Conservation (phyloP, 140 eudicot species). For the Stevia rebaudiana region DNA sequence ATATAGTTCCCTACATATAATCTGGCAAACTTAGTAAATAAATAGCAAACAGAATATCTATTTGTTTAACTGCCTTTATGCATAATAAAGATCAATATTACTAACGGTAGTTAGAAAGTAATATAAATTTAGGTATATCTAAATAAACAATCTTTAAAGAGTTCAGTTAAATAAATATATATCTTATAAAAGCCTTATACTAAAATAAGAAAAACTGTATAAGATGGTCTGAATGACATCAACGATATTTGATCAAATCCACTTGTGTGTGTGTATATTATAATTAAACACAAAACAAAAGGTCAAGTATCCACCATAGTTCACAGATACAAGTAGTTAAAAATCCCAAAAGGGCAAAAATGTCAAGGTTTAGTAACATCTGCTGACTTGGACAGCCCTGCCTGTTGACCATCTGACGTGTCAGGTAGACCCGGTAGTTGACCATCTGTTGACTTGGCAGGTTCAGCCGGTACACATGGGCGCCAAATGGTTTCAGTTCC, state of each 20-base stretch:
- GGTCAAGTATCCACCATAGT: not conserved
- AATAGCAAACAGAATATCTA: no score
- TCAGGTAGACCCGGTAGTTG: not conserved
- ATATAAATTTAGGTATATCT: not conserved
- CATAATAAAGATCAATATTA: no score
- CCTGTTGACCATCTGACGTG: conserved; percentile 10
- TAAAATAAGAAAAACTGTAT: not conserved
- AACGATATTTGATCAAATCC: not conserved
- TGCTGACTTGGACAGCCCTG: conserved; percentile 9
- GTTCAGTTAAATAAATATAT: not conserved
- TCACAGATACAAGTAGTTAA: not conserved
- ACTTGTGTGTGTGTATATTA: not conserved
- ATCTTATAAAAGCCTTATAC: not conserved
- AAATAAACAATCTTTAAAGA: not conserved
- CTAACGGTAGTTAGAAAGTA: not conserved
- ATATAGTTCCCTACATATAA: no score
- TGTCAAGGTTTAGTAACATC: conserved; percentile 18
- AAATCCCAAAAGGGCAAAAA: not conserved
- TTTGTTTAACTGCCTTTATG: no score
- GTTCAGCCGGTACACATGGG: conserved; percentile 60
- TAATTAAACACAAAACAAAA: conserved; percentile 4
- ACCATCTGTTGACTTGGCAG: conserved; percentile 13
- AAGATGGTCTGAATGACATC: not conserved
- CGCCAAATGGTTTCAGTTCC: conserved; percentile 75
- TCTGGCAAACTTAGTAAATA: no score